Conservation (phyloP, 2,329 filamentous ascomycete species). For the Torrubiella hemipterigena region DNA sequence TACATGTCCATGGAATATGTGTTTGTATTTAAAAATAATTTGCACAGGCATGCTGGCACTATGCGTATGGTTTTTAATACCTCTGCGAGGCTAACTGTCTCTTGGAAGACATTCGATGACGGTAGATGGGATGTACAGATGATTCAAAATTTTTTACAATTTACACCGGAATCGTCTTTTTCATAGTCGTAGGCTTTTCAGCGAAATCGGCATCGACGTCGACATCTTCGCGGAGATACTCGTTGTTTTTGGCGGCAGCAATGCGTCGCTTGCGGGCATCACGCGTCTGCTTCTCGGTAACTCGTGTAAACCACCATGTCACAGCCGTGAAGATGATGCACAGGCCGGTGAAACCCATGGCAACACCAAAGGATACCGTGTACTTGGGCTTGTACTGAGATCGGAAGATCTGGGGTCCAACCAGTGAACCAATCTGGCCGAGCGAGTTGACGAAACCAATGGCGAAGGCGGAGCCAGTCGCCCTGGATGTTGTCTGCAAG, state of each 20-base stretch:
- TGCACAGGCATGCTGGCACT: too few relatives aligned
- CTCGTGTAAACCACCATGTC: conserved; percentile 32
- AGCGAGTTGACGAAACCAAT: conserved; percentile 38
- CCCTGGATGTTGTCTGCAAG: conserved; percentile 30
- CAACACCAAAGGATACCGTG: conserved; percentile 26
- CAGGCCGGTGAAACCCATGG: conserved; percentile 30
- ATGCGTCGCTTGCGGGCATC: background rate
- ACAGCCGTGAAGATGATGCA: conserved; percentile 26
- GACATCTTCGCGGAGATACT: background rate
- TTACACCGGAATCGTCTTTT: too few relatives aligned
- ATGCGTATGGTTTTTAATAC: too few relatives aligned
- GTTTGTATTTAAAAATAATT: too few relatives aligned
- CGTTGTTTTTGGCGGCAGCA: background rate
- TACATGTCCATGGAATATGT: too few relatives aligned
- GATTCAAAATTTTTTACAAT: too few relatives aligned
- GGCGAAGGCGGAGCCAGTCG: conserved; percentile 36
- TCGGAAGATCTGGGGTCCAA: conserved; percentile 34
- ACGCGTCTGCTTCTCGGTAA: conserved; percentile 31
- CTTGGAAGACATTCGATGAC: too few relatives aligned
- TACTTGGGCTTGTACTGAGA: conserved; percentile 32
- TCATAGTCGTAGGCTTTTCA: too few relatives aligned
- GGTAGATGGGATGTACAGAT: too few relatives aligned
- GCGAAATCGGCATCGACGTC: background rate
- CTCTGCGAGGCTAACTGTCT: too few relatives aligned
- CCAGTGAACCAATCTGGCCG: conserved; percentile 34